These are phyloP conservation scores for Erysiphe pisi DNA, from an alignment of 2,329 filamentous ascomycete genomes.

Conservation along the genomic window DNA sequence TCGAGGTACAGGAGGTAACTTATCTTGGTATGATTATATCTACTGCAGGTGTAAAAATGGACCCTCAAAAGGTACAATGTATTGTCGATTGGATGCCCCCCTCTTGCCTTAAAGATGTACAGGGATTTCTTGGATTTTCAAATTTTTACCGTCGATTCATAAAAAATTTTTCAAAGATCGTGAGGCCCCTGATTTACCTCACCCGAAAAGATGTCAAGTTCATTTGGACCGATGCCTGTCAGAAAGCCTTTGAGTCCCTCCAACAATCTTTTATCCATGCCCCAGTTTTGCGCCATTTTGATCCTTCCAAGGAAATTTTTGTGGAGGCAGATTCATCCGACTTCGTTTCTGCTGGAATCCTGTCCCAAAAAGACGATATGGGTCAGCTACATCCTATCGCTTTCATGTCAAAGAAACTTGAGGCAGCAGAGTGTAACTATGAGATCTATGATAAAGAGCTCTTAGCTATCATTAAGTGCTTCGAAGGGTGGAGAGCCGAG, in stretches of 20 bases:
- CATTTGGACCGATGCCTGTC: no score
- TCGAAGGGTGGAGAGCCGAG: not conserved
- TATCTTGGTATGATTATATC: not conserved
- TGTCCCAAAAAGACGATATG: no score
- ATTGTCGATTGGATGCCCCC: not conserved
- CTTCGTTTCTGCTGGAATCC: no score
- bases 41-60: not conserved
- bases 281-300: no score
- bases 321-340: no score
- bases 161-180: constrained; percentile 15
- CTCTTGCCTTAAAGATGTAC: constrained; percentile 2
- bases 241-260: no score
- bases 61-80: not conserved
- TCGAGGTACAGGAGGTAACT: not conserved
- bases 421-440: not conserved
- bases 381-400: not conserved
- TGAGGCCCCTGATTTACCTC: not conserved
- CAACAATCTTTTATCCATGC: no score
- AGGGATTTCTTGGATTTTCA: constrained; percentile 10
- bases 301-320: no score
- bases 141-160: not conserved
- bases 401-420: constrained; percentile 14
- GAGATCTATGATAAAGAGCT: no score
- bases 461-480: not conserved
- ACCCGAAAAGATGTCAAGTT: no score